These are phyloP conservation scores for Bruguiera sexangula DNA, from an alignment of 345 rosid species.

Conservation along the genomic window DNA sequence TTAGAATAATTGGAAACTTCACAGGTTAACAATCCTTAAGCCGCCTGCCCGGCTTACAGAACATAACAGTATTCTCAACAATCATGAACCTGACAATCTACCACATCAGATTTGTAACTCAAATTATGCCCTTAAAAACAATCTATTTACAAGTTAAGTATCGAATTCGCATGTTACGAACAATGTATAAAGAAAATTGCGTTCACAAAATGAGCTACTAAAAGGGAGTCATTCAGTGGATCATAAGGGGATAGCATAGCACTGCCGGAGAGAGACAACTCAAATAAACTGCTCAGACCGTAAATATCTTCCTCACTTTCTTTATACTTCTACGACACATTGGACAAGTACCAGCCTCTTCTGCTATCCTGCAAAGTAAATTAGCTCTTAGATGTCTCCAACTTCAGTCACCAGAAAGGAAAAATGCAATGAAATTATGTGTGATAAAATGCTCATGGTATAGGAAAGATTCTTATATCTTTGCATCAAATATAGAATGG, in stretches of 20 bases:
- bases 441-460: too few relatives aligned
- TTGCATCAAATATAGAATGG: too few relatives aligned
- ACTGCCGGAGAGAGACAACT: not conserved
- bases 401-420: not conserved
- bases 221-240: not conserved
- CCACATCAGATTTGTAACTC: too few relatives aligned
- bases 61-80: too few relatives aligned
- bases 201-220: not conserved
- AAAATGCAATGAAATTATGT: not conserved
- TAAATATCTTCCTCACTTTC: slow-evolving; percentile 58
- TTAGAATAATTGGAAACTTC: too few relatives aligned
- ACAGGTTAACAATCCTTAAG: too few relatives aligned
- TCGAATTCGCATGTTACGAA: not conserved
- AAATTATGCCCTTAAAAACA: too few relatives aligned
- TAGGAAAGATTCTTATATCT: too few relatives aligned
- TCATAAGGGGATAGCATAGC: not conserved
- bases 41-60: too few relatives aligned
- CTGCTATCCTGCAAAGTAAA: slow-evolving; percentile 42
- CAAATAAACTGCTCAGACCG: slow-evolving; percentile 32
- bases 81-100: too few relatives aligned
- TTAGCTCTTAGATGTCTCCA: not conserved
- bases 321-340: slow-evolving; percentile 47
- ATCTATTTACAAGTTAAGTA: not conserved
- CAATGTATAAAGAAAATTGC: not conserved
- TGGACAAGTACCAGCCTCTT: slow-evolving; percentile 54